Evolutionary conservation across 2,329 filamentous ascomycete species (phyloP).

Genomic region (Capronia coronata): DNA sequence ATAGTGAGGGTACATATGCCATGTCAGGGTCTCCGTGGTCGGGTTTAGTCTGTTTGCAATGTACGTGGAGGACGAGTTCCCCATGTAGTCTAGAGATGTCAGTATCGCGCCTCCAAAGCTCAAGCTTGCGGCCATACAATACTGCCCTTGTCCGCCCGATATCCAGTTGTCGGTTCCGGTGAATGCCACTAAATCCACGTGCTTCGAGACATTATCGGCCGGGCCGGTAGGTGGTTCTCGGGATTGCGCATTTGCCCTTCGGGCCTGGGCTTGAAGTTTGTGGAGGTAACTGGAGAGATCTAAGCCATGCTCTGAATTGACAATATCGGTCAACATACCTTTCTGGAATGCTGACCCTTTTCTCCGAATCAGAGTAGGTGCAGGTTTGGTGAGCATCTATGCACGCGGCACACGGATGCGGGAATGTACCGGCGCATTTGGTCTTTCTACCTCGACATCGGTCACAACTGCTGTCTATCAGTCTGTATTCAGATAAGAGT

Average conservation of each 20-base stretch:
- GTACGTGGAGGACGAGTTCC: constrained; percentile 33
- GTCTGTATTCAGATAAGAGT: too few relatives aligned
- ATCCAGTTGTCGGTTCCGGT: constrained; percentile 34
- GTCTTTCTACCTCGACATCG: constrained; percentile 36
- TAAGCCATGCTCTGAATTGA: neutral
- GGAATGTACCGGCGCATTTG: constrained; percentile 34
- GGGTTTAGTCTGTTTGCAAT: constrained; percentile 35
- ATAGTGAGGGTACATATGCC: constrained; percentile 35
- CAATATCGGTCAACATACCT: constrained; percentile 27
- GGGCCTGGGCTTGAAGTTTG: constrained; percentile 33
- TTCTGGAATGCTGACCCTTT: constrained; percentile 34
- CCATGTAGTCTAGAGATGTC: constrained; percentile 35
- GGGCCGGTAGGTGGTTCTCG: neutral
- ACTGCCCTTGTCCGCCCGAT: constrained; percentile 33
- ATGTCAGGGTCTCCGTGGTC: constrained; percentile 30
- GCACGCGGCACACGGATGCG: constrained; percentile 34
- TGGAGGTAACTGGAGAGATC: constrained; percentile 29
- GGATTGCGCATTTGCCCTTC: constrained; percentile 23
- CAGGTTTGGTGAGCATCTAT: constrained; percentile 32
- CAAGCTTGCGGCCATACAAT: constrained; percentile 17
- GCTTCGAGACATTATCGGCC: constrained; percentile 33
- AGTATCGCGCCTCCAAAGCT: constrained; percentile 20
- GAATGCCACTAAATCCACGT: constrained; percentile 31
- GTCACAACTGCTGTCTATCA: constrained; percentile 29
- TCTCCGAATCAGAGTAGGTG: constrained; percentile 36